Base-by-base conservation (phyloP, 1,284 basidiomycete species). In the Boletus smithii region DNA sequence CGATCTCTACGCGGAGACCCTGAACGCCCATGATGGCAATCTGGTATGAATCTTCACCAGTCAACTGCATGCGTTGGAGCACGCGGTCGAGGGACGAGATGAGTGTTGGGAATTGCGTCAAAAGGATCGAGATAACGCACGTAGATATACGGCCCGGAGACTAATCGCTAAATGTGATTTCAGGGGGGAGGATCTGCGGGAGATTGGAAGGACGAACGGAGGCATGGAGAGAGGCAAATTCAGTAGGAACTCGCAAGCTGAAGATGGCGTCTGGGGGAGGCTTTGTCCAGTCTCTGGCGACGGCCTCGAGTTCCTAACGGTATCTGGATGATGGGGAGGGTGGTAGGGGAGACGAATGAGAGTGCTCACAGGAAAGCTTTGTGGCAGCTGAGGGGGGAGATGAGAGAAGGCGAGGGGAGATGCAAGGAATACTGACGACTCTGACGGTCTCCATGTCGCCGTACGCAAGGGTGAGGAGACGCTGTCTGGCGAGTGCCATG, bases 401-500 rank as follows among this genome's bases (percentile, higher is more conserved):
- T 51, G 43, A 48, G 37, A 4, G 27, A 22, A 23, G 8, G 46
- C 9, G 10, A 46, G 40, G 36, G 46, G 16, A 48, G 37, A 44
- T 43, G 46, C 33, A 49, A 45, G 39, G 48, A 44, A 18, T 18
- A 63, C 74, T 44, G 51, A 88, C 87, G 73, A 84, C 79, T 53
- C 81, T 74, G 52, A 91, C 75, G 10, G 88, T 90, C 69, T 91
- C 88, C 83, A 88, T 87, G 35, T 90, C 88, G 44, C 73, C 83
- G 64, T 82, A 88, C n/a, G 79, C 82, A 50, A 91, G 78, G 44
- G 88, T 91, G 56, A 91, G 75, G 52, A 88, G 77, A 51, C 85
- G 79, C 53, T 84, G 83, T 43, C 85, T 70, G 23, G 81, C 73
- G 54, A 88, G 72, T 3, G 83, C 76, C 76, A 84, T 81, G 24